Evolutionary conservation across 352 stramenopile species (phyloP).

Genomic region (Pythium plurisporium): DNA sequence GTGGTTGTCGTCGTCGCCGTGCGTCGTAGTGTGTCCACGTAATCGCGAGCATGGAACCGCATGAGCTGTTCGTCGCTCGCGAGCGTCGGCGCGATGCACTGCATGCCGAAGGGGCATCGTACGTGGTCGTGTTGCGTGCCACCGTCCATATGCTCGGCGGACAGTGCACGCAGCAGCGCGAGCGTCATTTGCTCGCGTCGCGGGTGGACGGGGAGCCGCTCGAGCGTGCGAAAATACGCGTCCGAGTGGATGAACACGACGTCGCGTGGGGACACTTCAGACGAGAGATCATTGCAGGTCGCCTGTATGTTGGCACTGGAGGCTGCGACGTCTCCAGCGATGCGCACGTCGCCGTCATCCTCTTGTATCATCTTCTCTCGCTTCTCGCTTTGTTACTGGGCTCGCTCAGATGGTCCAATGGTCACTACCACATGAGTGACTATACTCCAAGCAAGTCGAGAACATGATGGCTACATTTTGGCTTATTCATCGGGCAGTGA

Average conservation of each 20-base stretch:
- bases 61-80: constrained; percentile 28
- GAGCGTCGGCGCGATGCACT: constrained; percentile 31
- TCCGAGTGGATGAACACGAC: constrained; percentile 31
- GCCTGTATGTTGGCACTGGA: too few species aligned
- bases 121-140: not conserved
- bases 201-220: constrained; percentile 32
- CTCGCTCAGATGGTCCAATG: too few species aligned
- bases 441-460: constrained; percentile 4
- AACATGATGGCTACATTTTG: constrained; percentile 12
- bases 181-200: constrained; percentile 42
- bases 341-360: too few species aligned
- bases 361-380: too few species aligned
- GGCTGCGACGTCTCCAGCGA: too few species aligned
- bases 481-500: not conserved
- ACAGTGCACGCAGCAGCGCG: constrained; percentile 28
- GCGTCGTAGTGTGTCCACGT: constrained; percentile 28
- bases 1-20: not conserved
- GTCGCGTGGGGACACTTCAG: not conserved
- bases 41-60: constrained; percentile 35
- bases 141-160: not conserved
- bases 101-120: constrained; percentile 18
- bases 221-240: constrained; percentile 28
- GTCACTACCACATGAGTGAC: constrained; percentile 10
- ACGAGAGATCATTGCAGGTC: too few species aligned
- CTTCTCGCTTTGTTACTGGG: too few species aligned